Evolutionary conservation across 352 stramenopile species (phyloP).

Genomic region (Blastocystis sp.): DNA sequence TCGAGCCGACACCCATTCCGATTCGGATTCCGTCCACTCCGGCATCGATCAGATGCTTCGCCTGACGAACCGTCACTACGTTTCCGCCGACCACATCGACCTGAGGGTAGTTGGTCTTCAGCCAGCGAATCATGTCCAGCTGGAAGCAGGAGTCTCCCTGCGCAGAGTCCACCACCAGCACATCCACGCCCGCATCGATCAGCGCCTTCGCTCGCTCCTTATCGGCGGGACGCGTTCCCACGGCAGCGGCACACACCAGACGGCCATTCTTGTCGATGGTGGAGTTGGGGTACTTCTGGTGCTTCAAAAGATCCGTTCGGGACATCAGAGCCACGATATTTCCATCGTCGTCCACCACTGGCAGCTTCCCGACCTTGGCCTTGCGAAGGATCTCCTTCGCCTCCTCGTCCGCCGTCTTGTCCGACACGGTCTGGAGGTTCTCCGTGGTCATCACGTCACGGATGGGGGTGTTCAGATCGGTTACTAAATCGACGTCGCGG

Average conservation of each 20-base stretch:
- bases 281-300: slow-evolving; percentile 88
- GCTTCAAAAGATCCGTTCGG: slow-evolving; percentile 92
- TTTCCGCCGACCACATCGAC: slow-evolving; percentile 98
- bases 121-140: slow-evolving; percentile 76
- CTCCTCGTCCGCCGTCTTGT: slow-evolving; percentile 70
- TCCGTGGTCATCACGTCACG: slow-evolving; percentile 76
- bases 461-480: slow-evolving; percentile 79
- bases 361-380: slow-evolving; percentile 98
- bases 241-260: slow-evolving; percentile 90
- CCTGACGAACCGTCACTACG: slow-evolving; percentile 93
- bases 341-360: slow-evolving; percentile 93
- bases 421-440: slow-evolving; percentile 62
- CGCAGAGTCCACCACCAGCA: slow-evolving; percentile 98
- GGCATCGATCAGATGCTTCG: slow-evolving; percentile 93
- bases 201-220: slow-evolving; percentile 78
- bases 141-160: slow-evolving; percentile 94
- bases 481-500: slow-evolving; percentile 96
- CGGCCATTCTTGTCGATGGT: slow-evolving; percentile 91
- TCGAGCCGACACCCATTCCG: slow-evolving; percentile 98
- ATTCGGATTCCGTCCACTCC: slow-evolving; percentile 97
- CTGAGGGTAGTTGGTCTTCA: slow-evolving; percentile 87
- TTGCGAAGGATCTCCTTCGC: slow-evolving; percentile 78
- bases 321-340: slow-evolving; percentile 96
- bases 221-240: slow-evolving; percentile 92
- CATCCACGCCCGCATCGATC: slow-evolving; percentile 89